Evolutionary conservation across 257 asterid genomes (phyloP), one percentile per base, ranked within the genome.

Genomic region (Gentiana straminea): DNA sequence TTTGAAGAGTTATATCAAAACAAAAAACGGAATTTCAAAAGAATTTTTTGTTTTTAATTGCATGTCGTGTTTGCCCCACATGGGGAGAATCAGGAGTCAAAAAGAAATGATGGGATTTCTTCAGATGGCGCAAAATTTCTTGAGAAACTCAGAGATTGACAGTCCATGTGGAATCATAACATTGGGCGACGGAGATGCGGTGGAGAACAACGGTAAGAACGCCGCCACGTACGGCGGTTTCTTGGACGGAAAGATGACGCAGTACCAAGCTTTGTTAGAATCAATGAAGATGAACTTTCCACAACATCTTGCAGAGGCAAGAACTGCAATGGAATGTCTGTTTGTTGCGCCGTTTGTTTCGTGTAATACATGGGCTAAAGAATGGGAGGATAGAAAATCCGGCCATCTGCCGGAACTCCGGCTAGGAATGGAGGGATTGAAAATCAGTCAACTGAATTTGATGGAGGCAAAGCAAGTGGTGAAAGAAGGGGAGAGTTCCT

Each of bases 401-500:
- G 46, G 8, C 9, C 8, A 41, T 2, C 46, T 41, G 46, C 9
- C 46, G 46, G 57, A 59, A 55, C 6, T 54, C 13, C 60, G 54
- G 48, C 2, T 49, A 5, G 69, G 63, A 0, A 33, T 76, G 60
- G 60, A 71, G 51, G 73, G 76, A 15, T 69, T 63, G 70, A 65
- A 47, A 55, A 13, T 61, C 45, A 80, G 79, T 48, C 62, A 33
- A 53, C 70, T 65, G 51, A 66, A 60, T 63, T 36, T 76, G 56
- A 15, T 47, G 50, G 75, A 80, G 66, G 83, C 79, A 24, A 74
- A 62, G 10, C 74, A 80, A 67, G n/a, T 76, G 34, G 77, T 76
- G 50, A 66, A 59, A 34, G 76, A 65, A 68, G 65, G 76, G 24
- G 71, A 61, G 52, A 60, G 69, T 65, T 49, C 54, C 9, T 76